Percentiles rank a stretch among this genome's conserved stretches.
Evolutionary conservation across 2,329 filamentous ascomycete species (phyloP).

Genomic region (Ascosphaera acerosa): DNA sequence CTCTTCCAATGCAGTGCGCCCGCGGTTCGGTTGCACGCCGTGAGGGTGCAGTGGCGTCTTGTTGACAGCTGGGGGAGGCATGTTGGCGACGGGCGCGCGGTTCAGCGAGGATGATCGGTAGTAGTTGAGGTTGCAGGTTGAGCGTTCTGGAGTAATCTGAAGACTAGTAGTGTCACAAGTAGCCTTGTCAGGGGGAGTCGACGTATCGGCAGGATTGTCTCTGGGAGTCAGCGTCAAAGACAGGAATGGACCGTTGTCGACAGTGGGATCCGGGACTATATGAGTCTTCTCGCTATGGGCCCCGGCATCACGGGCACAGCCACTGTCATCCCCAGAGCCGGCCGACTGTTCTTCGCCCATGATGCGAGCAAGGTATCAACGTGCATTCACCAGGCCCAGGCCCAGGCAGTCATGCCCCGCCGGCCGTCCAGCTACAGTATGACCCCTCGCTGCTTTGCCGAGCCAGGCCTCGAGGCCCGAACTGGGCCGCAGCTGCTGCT

Average conservation of each 20-base stretch:
- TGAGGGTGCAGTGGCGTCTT: constrained; percentile 76
- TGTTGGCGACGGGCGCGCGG: constrained; percentile 18
- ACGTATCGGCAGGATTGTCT: background rate
- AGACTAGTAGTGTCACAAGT: no score
- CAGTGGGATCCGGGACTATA: background rate
- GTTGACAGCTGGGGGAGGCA: constrained; percentile 42
- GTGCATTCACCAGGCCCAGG: no score
- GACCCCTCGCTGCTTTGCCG: no score
- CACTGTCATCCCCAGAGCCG: background rate
- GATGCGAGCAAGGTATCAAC: constrained; percentile 1
- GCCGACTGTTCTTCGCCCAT: background rate
- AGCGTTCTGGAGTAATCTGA: background rate
- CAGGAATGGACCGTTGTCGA: background rate
- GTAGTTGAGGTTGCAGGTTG: background rate
- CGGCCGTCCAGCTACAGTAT: no score
- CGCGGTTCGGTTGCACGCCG: constrained; percentile 55
- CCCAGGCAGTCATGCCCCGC: no score
- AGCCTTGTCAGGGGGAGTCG: background rate
- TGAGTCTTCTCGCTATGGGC: constrained; percentile 1
- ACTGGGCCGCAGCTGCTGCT: no score
- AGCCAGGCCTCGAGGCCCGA: no score
- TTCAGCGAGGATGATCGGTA: background rate
- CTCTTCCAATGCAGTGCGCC: constrained; percentile 41
- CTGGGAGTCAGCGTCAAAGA: background rate
- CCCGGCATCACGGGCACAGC: background rate